Percentiles rank a stretch among this genome's conserved stretches.
Evolutionary conservation across 2,329 filamentous ascomycete genomes (phyloP).

Genomic region (Orbilia ellipsospora): DNA sequence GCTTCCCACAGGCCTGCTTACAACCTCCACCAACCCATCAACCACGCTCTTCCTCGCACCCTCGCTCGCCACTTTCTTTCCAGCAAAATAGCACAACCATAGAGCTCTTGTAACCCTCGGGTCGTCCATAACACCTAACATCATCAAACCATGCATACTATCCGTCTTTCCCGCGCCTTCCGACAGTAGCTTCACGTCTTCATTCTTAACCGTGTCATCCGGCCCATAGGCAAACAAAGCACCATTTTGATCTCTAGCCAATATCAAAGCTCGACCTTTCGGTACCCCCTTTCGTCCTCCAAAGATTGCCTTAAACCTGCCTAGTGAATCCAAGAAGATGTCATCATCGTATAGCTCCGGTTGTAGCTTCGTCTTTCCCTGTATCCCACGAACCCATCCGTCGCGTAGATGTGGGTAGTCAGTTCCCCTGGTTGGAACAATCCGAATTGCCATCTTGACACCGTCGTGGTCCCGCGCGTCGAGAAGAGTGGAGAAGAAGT

Average conservation of each 20-base stretch:
- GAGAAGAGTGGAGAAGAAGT: slow-evolving; percentile 43
- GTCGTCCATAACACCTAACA: slow-evolving; percentile 78
- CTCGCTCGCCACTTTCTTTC: slow-evolving; percentile 87
- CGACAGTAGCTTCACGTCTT: slow-evolving; percentile 61
- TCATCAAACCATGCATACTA: slow-evolving; percentile 63
- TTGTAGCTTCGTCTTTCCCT: slow-evolving; percentile 64
- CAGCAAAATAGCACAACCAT: slow-evolving; percentile 91
- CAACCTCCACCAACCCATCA: slow-evolving; percentile 86
- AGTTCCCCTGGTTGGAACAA: slow-evolving; percentile 91
- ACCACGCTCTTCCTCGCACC: slow-evolving; percentile 82
- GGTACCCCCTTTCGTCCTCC: slow-evolving; percentile 76
- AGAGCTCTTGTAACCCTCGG: slow-evolving; percentile 82
- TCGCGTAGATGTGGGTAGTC: slow-evolving; percentile 94
- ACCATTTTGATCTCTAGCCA: slow-evolving; percentile 75
- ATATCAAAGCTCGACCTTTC: slow-evolving; percentile 80
- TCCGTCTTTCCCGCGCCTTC: slow-evolving; percentile 63
- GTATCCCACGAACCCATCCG: slow-evolving; percentile 87
- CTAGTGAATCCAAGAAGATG: slow-evolving; percentile 78
- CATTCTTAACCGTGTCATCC: slow-evolving; percentile 67
- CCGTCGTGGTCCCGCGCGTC: slow-evolving; percentile 62
- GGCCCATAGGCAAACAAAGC: slow-evolving; percentile 69
- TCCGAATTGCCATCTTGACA: slow-evolving; percentile 81
- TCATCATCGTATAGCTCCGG: slow-evolving; percentile 73
- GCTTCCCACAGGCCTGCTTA: slow-evolving; percentile 86
- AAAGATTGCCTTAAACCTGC: slow-evolving; percentile 83